Evolutionary conservation across 108 stramenopile species (phyloP).

Genomic region (Ochromonas danica): DNA sequence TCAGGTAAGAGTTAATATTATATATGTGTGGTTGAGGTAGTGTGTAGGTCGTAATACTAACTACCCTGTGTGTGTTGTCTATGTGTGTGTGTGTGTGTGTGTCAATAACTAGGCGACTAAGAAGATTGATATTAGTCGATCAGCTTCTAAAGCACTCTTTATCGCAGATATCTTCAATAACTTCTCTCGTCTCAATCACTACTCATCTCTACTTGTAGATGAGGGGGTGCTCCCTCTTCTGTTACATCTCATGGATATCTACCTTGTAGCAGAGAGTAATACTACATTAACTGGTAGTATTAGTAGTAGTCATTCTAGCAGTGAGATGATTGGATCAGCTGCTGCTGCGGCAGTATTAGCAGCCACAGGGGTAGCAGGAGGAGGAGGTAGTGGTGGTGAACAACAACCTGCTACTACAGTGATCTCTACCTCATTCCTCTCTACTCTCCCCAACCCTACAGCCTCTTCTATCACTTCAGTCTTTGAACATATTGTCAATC

Average conservation of each 20-base stretch:
- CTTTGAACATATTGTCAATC: background rate
- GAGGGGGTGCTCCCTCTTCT: constrained; percentile 25
- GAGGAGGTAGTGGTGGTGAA: too few species aligned
- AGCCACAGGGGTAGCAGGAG: too few species aligned
- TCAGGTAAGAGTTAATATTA: background rate
- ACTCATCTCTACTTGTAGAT: constrained; percentile 13
- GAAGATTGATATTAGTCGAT: background rate
- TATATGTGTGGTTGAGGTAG: background rate
- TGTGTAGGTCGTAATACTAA: too few species aligned
- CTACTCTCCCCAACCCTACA: too few species aligned
- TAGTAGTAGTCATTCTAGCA: too few species aligned
- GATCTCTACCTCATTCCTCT: too few species aligned
- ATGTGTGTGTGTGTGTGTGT: background rate
- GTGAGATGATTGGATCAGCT: too few species aligned
- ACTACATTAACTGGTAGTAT: too few species aligned
- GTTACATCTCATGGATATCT: constrained; percentile 24
- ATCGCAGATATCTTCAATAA: background rate
- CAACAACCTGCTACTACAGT: background rate
- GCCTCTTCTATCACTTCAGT: too few species aligned
- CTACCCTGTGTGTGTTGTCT: too few species aligned
- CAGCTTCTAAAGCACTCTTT: constrained; percentile 15
- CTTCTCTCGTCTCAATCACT: constrained; percentile 6
- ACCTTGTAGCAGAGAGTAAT: too few species aligned
- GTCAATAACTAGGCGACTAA: background rate
- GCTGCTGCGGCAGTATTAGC: too few species aligned